These are phyloP conservation scores for Combretum micranthum DNA, from an alignment of 345 rosid genomes.

Conservation along the genomic window DNA sequence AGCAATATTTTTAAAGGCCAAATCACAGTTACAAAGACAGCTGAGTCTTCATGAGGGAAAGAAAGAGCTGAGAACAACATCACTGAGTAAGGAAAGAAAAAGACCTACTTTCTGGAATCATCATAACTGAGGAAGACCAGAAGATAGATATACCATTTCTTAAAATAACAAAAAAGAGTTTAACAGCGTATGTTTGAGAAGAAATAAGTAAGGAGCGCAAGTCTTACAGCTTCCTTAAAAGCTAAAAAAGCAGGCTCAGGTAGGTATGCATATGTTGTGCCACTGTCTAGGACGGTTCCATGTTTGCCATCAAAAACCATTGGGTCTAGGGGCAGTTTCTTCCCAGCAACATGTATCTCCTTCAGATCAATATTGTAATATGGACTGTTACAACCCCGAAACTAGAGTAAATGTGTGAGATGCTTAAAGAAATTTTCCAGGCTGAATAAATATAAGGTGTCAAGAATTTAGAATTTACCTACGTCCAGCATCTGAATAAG, in stretches of 20 bases:
- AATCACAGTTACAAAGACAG: too few relatives aligned
- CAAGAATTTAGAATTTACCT: conserved; percentile 52
- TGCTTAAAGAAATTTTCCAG: conserved; percentile 50
- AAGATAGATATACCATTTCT: not conserved
- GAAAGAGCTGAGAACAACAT: too few relatives aligned
- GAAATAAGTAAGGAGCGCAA: not conserved
- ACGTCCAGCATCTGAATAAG: conserved; percentile 60
- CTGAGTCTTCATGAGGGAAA: too few relatives aligned
- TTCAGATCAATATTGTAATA: conserved; percentile 95
- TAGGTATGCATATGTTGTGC: conserved; percentile 86
- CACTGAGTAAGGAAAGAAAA: too few relatives aligned
- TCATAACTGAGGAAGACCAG: too few relatives aligned
- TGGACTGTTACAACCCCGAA: conserved; percentile 99
- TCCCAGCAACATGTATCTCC: conserved; percentile 89
- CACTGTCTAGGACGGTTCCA: conserved; percentile 82
- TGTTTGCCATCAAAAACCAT: conserved; percentile 64
- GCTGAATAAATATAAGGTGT: conserved; percentile 28
- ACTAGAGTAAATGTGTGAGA: conserved; percentile 95
- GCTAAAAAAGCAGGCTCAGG: conserved; percentile 71
- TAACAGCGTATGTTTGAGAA: not conserved
- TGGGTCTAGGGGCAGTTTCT: conserved; percentile 51
- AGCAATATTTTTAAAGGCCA: too few relatives aligned
- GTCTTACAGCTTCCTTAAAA: conserved; percentile 74
- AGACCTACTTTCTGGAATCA: too few relatives aligned
- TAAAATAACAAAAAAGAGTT: not conserved